A percentile compares a stretch with the other conserved stretches of the same genome.
These are phyloP conservation scores for Calonectria naviculata DNA, from an alignment of 2,329 filamentous ascomycete species.

Conservation along the genomic window DNA sequence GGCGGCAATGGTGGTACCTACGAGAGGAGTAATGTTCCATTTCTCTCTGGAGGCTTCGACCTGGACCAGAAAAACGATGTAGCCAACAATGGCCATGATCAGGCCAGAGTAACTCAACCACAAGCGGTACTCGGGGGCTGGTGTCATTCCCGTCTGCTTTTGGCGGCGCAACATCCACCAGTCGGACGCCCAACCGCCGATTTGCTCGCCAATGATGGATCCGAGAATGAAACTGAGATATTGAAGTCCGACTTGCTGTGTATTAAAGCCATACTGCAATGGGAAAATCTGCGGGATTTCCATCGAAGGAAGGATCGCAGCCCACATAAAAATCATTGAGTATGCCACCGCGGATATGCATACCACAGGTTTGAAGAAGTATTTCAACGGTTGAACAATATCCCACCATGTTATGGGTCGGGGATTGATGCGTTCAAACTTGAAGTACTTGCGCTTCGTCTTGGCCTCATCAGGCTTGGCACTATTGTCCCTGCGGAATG, in stretches of 20 bases:
- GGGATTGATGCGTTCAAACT: conserved; percentile 25
- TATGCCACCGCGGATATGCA: conserved; percentile 10
- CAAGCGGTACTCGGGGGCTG: conserved; percentile 4
- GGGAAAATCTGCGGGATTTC: conserved; percentile 16
- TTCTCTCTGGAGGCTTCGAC: background rate
- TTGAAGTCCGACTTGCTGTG: conserved; percentile 15
- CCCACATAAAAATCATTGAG: conserved; percentile 11
- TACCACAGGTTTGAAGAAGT: background rate
- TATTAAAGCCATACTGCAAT: conserved; percentile 4
- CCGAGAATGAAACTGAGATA: conserved; percentile 7
- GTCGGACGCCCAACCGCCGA: conserved; percentile 6
- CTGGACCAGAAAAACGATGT: conserved; percentile 7
- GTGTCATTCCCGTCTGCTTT: background rate
- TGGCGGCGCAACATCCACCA: conserved; percentile 10
- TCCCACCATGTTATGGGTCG: background rate
- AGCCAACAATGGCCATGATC: conserved; percentile 6
- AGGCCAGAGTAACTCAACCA: conserved; percentile 13
- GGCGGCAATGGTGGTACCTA: conserved; percentile 7
- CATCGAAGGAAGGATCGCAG: conserved; percentile 7
- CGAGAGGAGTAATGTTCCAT: conserved; percentile 16
- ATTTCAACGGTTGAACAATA: background rate
- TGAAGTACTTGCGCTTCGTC: background rate
- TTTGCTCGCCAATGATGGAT: conserved; percentile 14
- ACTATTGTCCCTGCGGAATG: background rate
- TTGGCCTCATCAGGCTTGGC: background rate